Evolutionary conservation across 768 basidiomycete species (phyloP).

Genomic region (Suillus placidus): DNA sequence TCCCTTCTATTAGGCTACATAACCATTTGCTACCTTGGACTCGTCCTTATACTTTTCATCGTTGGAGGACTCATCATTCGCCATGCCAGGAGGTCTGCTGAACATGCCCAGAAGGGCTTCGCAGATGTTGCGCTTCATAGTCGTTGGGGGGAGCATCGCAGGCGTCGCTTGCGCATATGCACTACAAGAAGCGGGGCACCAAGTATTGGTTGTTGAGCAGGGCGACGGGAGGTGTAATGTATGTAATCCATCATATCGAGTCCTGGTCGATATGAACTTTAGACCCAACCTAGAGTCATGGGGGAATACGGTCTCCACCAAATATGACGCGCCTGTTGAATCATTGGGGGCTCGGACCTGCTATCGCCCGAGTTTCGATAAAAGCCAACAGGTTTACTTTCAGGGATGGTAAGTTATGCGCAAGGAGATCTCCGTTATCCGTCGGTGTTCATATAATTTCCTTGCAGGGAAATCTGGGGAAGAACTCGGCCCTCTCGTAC

Average conservation of each 20-base stretch:
- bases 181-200: slow-evolving; percentile 56
- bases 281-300: slow-evolving; percentile 28
- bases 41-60: neutral
- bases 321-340: slow-evolving; percentile 57
- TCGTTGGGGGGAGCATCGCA: slow-evolving; percentile 40
- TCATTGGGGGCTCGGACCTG: slow-evolving; percentile 54
- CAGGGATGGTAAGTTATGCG: slow-evolving; percentile 15
- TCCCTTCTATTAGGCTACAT: neutral
- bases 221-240: slow-evolving; percentile 42
- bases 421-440: neutral
- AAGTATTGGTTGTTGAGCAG: slow-evolving; percentile 56
- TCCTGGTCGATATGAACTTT: neutral
- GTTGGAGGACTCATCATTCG: neutral
- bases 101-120: slow-evolving; percentile 12
- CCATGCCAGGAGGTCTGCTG: slow-evolving; percentile 17
- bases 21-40: neutral
- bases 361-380: slow-evolving; percentile 37
- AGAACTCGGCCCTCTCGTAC: slow-evolving; percentile 44
- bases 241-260: neutral
- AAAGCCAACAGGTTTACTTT: slow-evolving; percentile 21
- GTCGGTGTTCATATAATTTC: slow-evolving; percentile 20
- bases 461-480: slow-evolving; percentile 44
- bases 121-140: slow-evolving; percentile 23
- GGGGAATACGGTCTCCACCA: slow-evolving; percentile 51
- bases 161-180: slow-evolving; percentile 60